Conservation (phyloP, 768 basidiomycete species). For the Paxillus involutus region DNA sequence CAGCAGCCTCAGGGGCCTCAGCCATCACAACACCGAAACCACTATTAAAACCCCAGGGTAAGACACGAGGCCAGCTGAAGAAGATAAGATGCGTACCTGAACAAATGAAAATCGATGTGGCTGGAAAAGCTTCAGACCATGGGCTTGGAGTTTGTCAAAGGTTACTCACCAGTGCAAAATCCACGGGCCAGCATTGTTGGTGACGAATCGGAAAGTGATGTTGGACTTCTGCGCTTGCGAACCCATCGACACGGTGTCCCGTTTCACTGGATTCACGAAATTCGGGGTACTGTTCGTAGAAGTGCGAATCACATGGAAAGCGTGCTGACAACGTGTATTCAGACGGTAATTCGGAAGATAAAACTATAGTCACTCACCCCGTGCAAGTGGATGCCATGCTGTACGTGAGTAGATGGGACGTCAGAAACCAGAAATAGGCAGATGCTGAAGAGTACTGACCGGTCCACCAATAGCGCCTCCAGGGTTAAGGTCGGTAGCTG, state of each 20-base stretch:
- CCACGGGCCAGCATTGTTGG: slow-evolving; percentile 70
- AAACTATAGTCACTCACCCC: slow-evolving; percentile 28
- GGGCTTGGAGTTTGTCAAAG: neutral
- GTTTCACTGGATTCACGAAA: slow-evolving; percentile 36
- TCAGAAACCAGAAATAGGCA: neutral
- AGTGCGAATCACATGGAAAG: slow-evolving; percentile 38
- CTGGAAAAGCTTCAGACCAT: slow-evolving; percentile 12
- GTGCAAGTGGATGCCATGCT: slow-evolving; percentile 43
- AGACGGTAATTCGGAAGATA: neutral
- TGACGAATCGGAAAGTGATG: slow-evolving; percentile 57
- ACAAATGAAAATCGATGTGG: slow-evolving; percentile 33
- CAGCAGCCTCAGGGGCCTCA: slow-evolving; percentile 20
- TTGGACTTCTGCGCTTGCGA: slow-evolving; percentile 35
- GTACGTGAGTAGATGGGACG: neutral
- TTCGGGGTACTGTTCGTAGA: slow-evolving; percentile 32
- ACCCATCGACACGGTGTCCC: slow-evolving; percentile 37
- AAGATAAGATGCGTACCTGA: slow-evolving; percentile 14
- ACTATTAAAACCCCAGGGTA: slow-evolving; percentile 11
- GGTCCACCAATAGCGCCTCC: slow-evolving; percentile 38
- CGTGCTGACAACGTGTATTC: slow-evolving; percentile 26
- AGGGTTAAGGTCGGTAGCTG: slow-evolving; percentile 33
- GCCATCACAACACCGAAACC: slow-evolving; percentile 33
- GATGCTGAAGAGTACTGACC: slow-evolving; percentile 16
- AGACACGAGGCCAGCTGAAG: neutral
- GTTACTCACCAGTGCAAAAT: slow-evolving; percentile 40